Conservation (phyloP, 1,139 yeast genomes). For the Hanseniaspora sp. region DNA sequence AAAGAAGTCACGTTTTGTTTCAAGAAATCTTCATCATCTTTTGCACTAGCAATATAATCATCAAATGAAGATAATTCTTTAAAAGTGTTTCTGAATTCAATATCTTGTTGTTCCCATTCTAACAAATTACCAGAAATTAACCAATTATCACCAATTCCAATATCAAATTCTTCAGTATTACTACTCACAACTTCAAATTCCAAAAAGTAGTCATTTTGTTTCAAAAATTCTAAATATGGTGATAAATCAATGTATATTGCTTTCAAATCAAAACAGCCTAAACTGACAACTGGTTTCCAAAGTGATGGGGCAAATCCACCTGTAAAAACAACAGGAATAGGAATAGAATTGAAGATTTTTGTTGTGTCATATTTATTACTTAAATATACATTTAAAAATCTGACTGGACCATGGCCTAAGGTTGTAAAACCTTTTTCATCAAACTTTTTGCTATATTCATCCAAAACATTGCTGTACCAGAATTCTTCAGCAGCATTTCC, state of each 20-base stretch:
- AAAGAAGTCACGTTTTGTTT: constrained; percentile 18
- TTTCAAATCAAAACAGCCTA: constrained; percentile 60
- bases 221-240: constrained; percentile 42
- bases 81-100: background rate
- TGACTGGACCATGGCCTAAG: constrained; percentile 54
- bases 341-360: constrained; percentile 41
- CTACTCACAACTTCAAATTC: constrained; percentile 51
- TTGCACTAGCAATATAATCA: constrained; percentile 12
- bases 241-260: constrained; percentile 57
- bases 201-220: constrained; percentile 25
- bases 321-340: constrained; percentile 56
- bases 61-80: background rate
- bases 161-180: constrained; percentile 33
- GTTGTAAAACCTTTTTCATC: constrained; percentile 33
- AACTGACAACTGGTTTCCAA: constrained; percentile 70
- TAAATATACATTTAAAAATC: constrained; percentile 43
- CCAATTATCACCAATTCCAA: constrained; percentile 52
- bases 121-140: constrained; percentile 54
- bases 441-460: constrained; percentile 36
- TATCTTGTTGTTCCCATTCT: constrained; percentile 34
- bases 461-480: constrained; percentile 63
- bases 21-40: constrained; percentile 16
- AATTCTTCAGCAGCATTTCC: constrained; percentile 77
- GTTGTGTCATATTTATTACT: constrained; percentile 32
- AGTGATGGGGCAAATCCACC: constrained; percentile 71